These are phyloP conservation scores for Golovinomyces cichoracearum DNA, from an alignment of 2,329 filamentous ascomycete genomes.

Conservation along the genomic window DNA sequence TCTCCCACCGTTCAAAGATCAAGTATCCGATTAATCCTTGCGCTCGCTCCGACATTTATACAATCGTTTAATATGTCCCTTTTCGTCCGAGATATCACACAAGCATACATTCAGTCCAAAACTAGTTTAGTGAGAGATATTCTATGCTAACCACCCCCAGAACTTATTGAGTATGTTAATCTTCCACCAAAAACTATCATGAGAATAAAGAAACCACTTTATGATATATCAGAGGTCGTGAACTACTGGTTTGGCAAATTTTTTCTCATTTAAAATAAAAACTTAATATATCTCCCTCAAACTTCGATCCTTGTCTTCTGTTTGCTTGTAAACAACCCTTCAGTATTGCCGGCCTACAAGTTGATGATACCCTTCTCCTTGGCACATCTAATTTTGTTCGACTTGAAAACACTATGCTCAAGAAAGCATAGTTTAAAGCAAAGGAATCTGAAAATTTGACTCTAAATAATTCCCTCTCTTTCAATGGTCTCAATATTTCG, in stretches of 20 bases:
- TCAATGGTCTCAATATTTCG: background rate
- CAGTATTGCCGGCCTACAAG: background rate
- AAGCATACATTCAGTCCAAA: background rate
- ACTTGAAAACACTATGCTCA: background rate
- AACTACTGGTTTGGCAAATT: background rate
- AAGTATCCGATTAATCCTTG: background rate
- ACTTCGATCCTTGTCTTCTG: background rate
- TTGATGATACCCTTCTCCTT: background rate
- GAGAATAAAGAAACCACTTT: background rate
- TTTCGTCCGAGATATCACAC: background rate
- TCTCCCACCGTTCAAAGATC: background rate
- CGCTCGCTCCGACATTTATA: background rate
- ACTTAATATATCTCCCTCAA: background rate
- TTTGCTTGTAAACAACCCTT: background rate
- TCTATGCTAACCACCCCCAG: background rate
- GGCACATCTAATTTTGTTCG: background rate
- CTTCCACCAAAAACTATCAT: background rate
- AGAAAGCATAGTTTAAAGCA: background rate
- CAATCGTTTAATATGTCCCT: background rate
- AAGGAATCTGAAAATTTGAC: background rate
- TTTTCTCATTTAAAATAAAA: background rate
- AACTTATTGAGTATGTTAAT: background rate
- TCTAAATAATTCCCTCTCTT: background rate
- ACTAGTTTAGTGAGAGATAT: background rate
- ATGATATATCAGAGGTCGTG: background rate